These are phyloP conservation scores for Hemileccinum rubropunctum DNA, from an alignment of 768 basidiomycete genomes.

Conservation along the genomic window DNA sequence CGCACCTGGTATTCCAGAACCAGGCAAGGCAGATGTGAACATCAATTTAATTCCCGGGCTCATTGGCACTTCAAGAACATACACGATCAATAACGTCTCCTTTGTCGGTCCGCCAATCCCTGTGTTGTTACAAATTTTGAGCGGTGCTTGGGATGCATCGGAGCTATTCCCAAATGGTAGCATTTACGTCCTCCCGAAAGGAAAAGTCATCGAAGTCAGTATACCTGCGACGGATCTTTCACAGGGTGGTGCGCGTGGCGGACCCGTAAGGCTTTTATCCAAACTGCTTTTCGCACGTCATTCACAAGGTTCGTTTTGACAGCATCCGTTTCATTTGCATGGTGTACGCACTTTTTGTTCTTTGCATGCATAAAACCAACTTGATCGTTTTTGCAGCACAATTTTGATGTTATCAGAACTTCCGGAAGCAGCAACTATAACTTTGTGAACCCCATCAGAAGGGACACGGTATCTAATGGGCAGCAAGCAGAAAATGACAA, in stretches of 20 bases:
- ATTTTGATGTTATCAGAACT: constrained; percentile 34
- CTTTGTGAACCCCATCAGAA: constrained; percentile 35
- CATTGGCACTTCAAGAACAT: neutral
- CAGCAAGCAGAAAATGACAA: constrained; percentile 22
- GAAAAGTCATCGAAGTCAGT: too few species aligned
- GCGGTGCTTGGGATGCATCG: constrained; percentile 43
- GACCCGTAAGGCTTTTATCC: too few species aligned
- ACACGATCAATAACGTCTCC: constrained; percentile 24
- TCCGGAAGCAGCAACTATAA: constrained; percentile 30
- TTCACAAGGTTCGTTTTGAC: too few species aligned
- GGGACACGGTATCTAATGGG: constrained; percentile 30
- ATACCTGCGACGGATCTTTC: too few species aligned
- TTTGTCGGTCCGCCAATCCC: constrained; percentile 44
- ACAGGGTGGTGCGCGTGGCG: too few species aligned
- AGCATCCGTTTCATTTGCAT: constrained; percentile 41
- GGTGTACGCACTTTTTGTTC: constrained; percentile 28
- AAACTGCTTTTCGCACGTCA: too few species aligned
- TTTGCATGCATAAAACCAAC: too few species aligned
- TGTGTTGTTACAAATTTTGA: constrained; percentile 57
- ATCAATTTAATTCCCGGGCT: constrained; percentile 22
- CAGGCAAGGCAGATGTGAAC: constrained; percentile 41
- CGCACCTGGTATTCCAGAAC: constrained; percentile 37
- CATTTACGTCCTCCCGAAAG: constrained; percentile 41
- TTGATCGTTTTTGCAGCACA: constrained; percentile 23
- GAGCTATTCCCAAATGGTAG: constrained; percentile 48